Percentiles rank a stretch among this genome's conserved stretches.
Conservation (phyloP, 352 stramenopile species). For the Globisporangium takayamanum region DNA sequence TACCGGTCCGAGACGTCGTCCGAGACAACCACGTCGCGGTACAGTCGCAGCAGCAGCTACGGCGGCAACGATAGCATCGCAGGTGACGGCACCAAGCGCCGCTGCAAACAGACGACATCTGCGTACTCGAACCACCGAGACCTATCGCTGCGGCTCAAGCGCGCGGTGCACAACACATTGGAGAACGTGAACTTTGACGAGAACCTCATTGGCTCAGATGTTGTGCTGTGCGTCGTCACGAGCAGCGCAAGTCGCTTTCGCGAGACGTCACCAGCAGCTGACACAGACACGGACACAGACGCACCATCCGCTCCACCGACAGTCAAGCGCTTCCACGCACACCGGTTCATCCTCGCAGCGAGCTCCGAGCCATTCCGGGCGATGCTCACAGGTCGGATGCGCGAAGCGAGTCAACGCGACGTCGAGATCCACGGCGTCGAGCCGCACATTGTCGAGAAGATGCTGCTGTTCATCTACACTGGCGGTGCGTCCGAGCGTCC, state of each 20-base stretch:
- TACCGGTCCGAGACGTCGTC: slow-evolving; percentile 73
- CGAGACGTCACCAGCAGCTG: background rate
- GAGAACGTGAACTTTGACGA: slow-evolving; percentile 41
- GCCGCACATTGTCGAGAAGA: slow-evolving; percentile 62
- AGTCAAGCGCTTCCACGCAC: slow-evolving; percentile 48
- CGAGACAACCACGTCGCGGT: slow-evolving; percentile 29
- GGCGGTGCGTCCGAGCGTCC: slow-evolving; percentile 27
- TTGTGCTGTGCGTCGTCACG: slow-evolving; percentile 65
- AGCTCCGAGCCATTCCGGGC: slow-evolving; percentile 78
- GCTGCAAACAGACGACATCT: slow-evolving; percentile 29
- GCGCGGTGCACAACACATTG: slow-evolving; percentile 25
- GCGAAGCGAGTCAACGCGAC: slow-evolving; percentile 59
- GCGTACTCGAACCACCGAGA: slow-evolving; percentile 62
- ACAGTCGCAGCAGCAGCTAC: slow-evolving; percentile 3
- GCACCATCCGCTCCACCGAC: background rate
- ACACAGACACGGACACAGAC: background rate
- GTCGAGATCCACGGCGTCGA: slow-evolving; percentile 69
- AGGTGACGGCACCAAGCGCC: slow-evolving; percentile 4
- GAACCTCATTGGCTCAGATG: slow-evolving; percentile 56
- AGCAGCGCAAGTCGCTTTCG: slow-evolving; percentile 3
- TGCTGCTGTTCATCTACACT: slow-evolving; percentile 84
- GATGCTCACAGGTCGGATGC: slow-evolving; percentile 80
- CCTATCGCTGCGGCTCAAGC: slow-evolving; percentile 51
- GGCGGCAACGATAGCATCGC: background rate
- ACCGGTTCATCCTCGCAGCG: slow-evolving; percentile 79